Percentiles rank a stretch among this genome's conserved stretches.
Evolutionary conservation across 192 early-diverging fungal species (phyloP).

Genomic region (Podila minutissima): DNA sequence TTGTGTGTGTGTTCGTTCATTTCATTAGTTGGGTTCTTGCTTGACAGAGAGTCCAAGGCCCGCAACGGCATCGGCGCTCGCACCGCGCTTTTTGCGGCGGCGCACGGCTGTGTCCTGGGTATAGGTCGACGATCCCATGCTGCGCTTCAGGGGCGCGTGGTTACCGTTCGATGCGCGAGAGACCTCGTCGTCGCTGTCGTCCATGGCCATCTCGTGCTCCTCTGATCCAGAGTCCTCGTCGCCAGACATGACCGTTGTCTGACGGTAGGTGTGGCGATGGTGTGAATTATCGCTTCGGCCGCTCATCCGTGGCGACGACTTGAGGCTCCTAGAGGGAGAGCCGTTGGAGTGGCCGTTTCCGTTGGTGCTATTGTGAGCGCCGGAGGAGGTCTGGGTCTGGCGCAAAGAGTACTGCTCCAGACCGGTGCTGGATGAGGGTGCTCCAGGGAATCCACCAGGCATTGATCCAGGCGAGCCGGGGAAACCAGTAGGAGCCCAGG

Average conservation of each 20-base stretch:
- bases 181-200: conserved; percentile 38
- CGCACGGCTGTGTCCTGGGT: conserved; percentile 43
- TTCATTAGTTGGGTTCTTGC: conserved; percentile 25
- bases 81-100: conserved; percentile 48
- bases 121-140: conserved; percentile 44
- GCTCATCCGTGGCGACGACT: conserved; percentile 28
- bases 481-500: conserved; percentile 49
- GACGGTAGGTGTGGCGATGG: conserved; percentile 41
- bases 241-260: conserved; percentile 41
- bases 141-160: conserved; percentile 39
- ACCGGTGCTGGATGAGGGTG: conserved; percentile 6
- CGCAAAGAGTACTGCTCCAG: conserved; percentile 48
- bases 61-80: conserved; percentile 44
- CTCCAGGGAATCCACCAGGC: conserved; percentile 46
- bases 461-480: conserved; percentile 19
- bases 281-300: conserved; percentile 11
- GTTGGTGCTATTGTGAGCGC: conserved; percentile 2
- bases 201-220: conserved; percentile 34
- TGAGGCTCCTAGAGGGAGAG: conserved; percentile 36
- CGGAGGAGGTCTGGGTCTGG: conserved; percentile 14
- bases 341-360: background rate
- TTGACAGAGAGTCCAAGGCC: conserved; percentile 35
- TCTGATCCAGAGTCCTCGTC: conserved; percentile 46
- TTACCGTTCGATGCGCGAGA: background rate
- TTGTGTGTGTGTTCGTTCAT: conserved; percentile 1